phyloP scores from a whole-genome alignment of 306 rosid genomes.

The Prunus mongolica region DNA sequence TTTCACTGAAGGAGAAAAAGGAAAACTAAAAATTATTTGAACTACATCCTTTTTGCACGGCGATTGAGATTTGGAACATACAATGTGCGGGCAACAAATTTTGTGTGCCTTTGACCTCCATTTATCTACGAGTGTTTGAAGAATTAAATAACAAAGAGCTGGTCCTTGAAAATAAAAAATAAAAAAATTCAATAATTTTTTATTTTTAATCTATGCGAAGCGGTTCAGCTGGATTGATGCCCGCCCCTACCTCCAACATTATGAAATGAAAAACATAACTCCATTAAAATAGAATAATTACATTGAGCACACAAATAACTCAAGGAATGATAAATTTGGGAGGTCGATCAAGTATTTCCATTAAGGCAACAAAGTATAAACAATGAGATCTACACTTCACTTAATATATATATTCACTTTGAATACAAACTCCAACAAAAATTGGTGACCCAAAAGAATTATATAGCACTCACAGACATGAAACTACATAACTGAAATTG shows the following conservation, averaged over 20 bases:
- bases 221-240: no score
- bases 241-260: no score
- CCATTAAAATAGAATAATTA: not conserved
- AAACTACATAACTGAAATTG: constrained; percentile 41
- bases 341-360: not conserved
- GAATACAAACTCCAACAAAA: constrained; percentile 41
- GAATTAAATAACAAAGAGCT: not conserved
- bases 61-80: not conserved
- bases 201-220: no score
- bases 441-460: constrained; percentile 32
- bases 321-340: not conserved
- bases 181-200: no score
- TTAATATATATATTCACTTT: constrained; percentile 17
- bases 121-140: not conserved
- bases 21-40: no score
- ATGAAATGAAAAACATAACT: not conserved
- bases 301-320: not conserved
- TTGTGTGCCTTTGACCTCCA: not conserved
- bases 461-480: constrained; percentile 28
- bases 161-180: not conserved
- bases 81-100: not conserved
- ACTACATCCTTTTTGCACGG: no score
- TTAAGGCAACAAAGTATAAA: not conserved
- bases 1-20: no score
- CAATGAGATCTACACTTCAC: constrained; percentile 17